These are phyloP conservation scores for Dryas alaskensis DNA, from an alignment of 306 rosid genomes.

Conservation along the genomic window DNA sequence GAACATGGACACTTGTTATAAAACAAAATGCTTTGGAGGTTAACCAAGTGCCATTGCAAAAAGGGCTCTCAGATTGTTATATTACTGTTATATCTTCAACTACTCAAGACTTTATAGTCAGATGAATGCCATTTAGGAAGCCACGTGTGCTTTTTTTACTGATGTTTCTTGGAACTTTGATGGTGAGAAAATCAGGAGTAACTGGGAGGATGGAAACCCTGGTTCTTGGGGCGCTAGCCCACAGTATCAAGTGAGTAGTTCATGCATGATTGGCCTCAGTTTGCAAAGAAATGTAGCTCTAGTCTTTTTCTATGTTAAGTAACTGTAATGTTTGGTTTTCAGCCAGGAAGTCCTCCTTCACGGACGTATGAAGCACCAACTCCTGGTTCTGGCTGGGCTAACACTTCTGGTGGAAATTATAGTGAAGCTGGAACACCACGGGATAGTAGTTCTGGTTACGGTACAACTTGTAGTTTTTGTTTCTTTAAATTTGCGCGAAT, in stretches of 20 bases:
- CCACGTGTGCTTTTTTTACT: background rate
- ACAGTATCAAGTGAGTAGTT: constrained; percentile 71
- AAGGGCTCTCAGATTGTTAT: background rate
- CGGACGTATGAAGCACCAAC: constrained; percentile 94
- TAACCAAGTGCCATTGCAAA: too few relatives aligned
- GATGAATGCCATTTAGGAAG: background rate
- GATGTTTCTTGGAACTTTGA: constrained; percentile 26
- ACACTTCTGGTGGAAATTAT: constrained; percentile 83
- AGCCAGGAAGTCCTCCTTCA: constrained; percentile 96
- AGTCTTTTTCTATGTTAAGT: background rate
- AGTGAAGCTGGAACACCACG: constrained; percentile 98
- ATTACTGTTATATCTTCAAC: background rate
- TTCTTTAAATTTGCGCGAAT: background rate
- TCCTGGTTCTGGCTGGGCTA: constrained; percentile 99
- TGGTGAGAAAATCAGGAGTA: constrained; percentile 58
- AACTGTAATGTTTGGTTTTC: constrained; percentile 16
- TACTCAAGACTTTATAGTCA: background rate
- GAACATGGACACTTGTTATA: too few relatives aligned
- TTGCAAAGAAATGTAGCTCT: background rate
- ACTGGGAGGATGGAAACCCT: constrained; percentile 99
- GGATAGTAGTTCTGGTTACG: constrained; percentile 61
- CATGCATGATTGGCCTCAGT: constrained; percentile 10
- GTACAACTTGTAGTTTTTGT: constrained; percentile 31
- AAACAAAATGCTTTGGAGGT: too few relatives aligned
- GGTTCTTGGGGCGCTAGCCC: constrained; percentile 97